Conservation (phyloP, 768 basidiomycete genomes). For the Cubamyces lactineus region DNA sequence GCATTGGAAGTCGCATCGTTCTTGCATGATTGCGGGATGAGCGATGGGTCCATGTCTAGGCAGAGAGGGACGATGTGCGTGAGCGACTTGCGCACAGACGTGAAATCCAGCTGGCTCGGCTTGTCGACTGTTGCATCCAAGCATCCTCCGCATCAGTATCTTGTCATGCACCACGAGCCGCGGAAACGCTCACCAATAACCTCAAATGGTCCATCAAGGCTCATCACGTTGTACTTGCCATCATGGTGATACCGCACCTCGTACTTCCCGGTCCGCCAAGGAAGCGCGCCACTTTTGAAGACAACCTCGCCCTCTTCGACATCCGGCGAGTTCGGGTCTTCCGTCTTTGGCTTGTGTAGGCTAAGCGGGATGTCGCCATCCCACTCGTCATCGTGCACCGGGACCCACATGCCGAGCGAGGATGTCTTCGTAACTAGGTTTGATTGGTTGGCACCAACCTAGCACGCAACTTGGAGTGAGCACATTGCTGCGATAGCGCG, state of each 20-base stretch:
- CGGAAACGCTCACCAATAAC: constrained; percentile 69
- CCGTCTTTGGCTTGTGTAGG: constrained; percentile 38
- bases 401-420: constrained; percentile 90
- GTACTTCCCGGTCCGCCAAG: constrained; percentile 85
- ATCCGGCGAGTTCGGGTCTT: constrained; percentile 41
- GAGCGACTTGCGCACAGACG: constrained; percentile 65
- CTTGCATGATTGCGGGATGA: constrained; percentile 75
- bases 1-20: background rate
- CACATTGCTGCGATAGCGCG: background rate
- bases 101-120: constrained; percentile 64
- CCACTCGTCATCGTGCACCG: constrained; percentile 91
- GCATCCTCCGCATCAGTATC: background rate
- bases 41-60: constrained; percentile 81
- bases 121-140: constrained; percentile 59
- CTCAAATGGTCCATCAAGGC: constrained; percentile 81
- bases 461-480: background rate
- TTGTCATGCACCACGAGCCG: background rate
- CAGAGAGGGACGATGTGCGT: constrained; percentile 82
- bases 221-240: constrained; percentile 96
- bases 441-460: constrained; percentile 89
- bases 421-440: constrained; percentile 81
- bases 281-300: constrained; percentile 79
- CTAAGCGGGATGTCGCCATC: constrained; percentile 80
- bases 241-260: constrained; percentile 96
- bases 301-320: constrained; percentile 62